Evolutionary conservation across 2,329 filamentous ascomycete species (phyloP).

Genomic region (Hypoxylon sp.): DNA sequence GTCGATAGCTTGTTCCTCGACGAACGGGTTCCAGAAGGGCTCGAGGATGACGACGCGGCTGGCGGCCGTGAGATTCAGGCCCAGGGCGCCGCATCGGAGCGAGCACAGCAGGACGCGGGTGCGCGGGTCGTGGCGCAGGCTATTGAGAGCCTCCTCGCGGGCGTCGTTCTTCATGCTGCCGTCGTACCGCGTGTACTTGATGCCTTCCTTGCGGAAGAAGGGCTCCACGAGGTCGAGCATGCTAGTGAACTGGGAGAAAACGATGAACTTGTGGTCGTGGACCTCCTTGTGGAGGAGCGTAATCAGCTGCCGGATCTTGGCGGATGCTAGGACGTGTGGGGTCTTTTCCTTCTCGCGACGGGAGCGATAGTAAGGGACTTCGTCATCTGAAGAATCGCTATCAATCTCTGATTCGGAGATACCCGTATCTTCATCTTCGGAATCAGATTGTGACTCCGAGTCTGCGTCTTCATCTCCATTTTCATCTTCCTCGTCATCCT

Average conservation of each 20-base stretch:
- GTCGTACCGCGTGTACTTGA: slow-evolving; percentile 91
- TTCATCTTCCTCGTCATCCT: slow-evolving; percentile 47
- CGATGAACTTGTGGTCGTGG: slow-evolving; percentile 92
- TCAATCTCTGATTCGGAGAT: slow-evolving; percentile 60
- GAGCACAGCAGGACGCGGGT: slow-evolving; percentile 92
- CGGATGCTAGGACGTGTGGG: slow-evolving; percentile 76
- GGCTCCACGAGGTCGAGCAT: slow-evolving; percentile 98
- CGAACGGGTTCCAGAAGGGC: slow-evolving; percentile 99
- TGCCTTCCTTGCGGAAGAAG: slow-evolving; percentile 81
- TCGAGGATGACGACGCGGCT: slow-evolving; percentile 95
- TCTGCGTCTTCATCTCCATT: slow-evolving; percentile 42
- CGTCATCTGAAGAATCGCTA: slow-evolving; percentile 61
- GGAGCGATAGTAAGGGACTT: slow-evolving; percentile 53
- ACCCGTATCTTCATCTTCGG: slow-evolving; percentile 51
- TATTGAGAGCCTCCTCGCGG: slow-evolving; percentile 86
- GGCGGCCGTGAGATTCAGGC: slow-evolving; percentile 94
- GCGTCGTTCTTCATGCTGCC: slow-evolving; percentile 94
- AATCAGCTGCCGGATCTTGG: slow-evolving; percentile 91
- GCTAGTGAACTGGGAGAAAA: slow-evolving; percentile 98
- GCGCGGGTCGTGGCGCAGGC: slow-evolving; percentile 79
- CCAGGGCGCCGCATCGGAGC: slow-evolving; percentile 92
- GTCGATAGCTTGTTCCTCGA: slow-evolving; percentile 99
- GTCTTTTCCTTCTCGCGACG: slow-evolving; percentile 61
- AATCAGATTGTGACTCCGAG: slow-evolving; percentile 48
- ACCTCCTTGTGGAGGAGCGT: slow-evolving; percentile 85